Base-by-base conservation (phyloP, 2,329 filamentous ascomycete species). In the Hypoxylon sp. region DNA sequence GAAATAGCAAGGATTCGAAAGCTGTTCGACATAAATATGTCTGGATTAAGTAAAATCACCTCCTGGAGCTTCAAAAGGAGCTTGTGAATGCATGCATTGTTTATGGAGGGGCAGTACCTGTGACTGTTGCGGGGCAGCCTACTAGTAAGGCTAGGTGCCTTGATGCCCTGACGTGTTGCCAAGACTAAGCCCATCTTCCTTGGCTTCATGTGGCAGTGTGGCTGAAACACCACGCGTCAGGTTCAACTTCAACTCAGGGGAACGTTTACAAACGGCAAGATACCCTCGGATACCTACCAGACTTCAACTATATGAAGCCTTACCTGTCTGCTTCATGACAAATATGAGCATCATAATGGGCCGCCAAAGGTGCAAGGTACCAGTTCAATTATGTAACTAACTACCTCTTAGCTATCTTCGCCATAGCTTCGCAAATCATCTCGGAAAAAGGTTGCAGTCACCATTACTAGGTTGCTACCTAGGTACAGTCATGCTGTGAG, bases 201-300 rank as follows among this genome's bases (percentile, higher is more conserved):
- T n/a, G 39, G 11, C 39, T 15, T 43, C 17, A 19, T 67, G 68
- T 71, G 69, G 69, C 68, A 67, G 65, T 67, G 68, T 71, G 69
- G 69, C 68, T 68, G 65, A 62, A 67, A 68, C 69, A 65, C 68
- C 65, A 71, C 65, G 52, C 52, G 59, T 65, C 50, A 52, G 24
- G 48, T 28, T 28, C 26, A 4, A 28, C 26, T 28, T 11, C 6
- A 32, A 15, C 11, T 34, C 32, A 34, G 32, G 32, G 32, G 32
- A 32, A 32, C 26, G 8, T 28, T 28, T 28, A 28, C 8, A 28
- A 8, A 28, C 8, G n/a, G n/a, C n/a, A n/a, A n/a, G n/a, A n/a
- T n/a, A 37, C 10, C 11, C 11, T 4, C 2, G 7, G 30, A 32
- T 8, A 8, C 30, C 30, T 32, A 32, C 17, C 13, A 39, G 13